Conservation (phyloP, 495 filamentous ascomycete species). For the Tuber calosporum region DNA sequence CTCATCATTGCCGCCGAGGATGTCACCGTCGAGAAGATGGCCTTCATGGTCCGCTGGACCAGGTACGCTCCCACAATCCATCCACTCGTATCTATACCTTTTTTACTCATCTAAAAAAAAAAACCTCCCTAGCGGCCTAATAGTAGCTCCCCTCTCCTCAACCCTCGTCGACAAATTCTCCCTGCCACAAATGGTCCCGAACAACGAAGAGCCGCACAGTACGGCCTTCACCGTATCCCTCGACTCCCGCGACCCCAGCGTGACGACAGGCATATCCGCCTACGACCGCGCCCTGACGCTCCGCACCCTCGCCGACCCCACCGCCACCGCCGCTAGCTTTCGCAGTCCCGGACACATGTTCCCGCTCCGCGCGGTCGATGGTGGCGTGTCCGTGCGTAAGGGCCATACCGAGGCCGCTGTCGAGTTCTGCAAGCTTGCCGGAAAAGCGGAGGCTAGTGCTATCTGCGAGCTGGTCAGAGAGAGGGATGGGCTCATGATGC, state of each 20-base stretch:
- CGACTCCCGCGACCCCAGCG: constrained; percentile 61
- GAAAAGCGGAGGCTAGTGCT: constrained; percentile 65
- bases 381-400: constrained; percentile 67
- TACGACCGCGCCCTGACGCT: constrained; percentile 79
- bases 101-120: constrained; percentile 3
- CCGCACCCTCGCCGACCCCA: constrained; percentile 64
- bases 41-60: constrained; percentile 84
- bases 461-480: constrained; percentile 70
- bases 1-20: constrained; percentile 87
- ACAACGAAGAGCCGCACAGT: constrained; percentile 74
- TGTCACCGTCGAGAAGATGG: constrained; percentile 82
- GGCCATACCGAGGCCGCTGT: constrained; percentile 92
- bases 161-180: constrained; percentile 58
- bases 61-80: constrained; percentile 43
- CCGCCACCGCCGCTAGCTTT: constrained; percentile 54
- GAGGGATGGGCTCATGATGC: constrained; percentile 84
- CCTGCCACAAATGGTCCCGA: constrained; percentile 81
- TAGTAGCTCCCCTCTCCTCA: constrained; percentile 77
- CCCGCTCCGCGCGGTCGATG: constrained; percentile 69
- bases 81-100: not conserved
- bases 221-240: constrained; percentile 90
- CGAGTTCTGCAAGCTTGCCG: constrained; percentile 75
- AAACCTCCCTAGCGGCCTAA: constrained; percentile 57
- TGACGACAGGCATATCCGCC: constrained; percentile 85
- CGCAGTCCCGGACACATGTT: constrained; percentile 85